Percentiles rank a stretch among this genome's conserved stretches.
Evolutionary conservation across 768 basidiomycete species (phyloP).

Genomic region (Phylloporus sp.): DNA sequence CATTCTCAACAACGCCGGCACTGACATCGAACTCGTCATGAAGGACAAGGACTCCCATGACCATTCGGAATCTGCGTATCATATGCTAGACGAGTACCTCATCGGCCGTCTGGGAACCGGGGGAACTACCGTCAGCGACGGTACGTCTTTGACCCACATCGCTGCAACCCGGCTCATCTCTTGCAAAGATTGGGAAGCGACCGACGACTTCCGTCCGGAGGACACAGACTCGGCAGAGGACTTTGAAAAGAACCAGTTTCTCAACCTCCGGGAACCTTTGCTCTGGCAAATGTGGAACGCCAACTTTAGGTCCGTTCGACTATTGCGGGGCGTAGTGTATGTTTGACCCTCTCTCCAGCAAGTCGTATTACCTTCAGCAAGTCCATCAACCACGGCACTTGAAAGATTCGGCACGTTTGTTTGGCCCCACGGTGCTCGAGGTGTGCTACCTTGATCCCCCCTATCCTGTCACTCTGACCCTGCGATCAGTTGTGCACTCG

Average conservation of each 20-base stretch:
- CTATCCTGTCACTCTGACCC: background rate
- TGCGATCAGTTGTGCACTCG: constrained; percentile 64
- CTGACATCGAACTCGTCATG: constrained; percentile 80
- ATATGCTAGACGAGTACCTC: constrained; percentile 83
- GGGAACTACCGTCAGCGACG: constrained; percentile 71
- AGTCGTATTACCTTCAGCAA: constrained; percentile 93
- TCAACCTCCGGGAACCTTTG: constrained; percentile 84
- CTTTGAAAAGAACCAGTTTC: constrained; percentile 84
- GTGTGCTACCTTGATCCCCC: constrained; percentile 32
- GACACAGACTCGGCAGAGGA: constrained; percentile 79
- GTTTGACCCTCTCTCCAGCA: constrained; percentile 42
- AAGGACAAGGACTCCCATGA: constrained; percentile 74
- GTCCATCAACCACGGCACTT: constrained; percentile 95
- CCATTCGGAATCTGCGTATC: constrained; percentile 88
- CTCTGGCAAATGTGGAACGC: constrained; percentile 82
- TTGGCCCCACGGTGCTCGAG: constrained; percentile 79
- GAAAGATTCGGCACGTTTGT: constrained; percentile 77
- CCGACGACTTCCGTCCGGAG: constrained; percentile 88
- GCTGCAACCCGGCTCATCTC: constrained; percentile 7
- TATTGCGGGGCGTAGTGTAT: background rate
- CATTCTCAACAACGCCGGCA: constrained; percentile 76
- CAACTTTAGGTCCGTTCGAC: constrained; percentile 65
- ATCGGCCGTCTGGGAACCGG: constrained; percentile 79
- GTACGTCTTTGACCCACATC: constrained; percentile 39
- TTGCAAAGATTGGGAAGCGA: constrained; percentile 75